These are phyloP conservation scores for Cyberlindnera japonica DNA, from an alignment of 805 yeast genomes.

Conservation along the genomic window DNA sequence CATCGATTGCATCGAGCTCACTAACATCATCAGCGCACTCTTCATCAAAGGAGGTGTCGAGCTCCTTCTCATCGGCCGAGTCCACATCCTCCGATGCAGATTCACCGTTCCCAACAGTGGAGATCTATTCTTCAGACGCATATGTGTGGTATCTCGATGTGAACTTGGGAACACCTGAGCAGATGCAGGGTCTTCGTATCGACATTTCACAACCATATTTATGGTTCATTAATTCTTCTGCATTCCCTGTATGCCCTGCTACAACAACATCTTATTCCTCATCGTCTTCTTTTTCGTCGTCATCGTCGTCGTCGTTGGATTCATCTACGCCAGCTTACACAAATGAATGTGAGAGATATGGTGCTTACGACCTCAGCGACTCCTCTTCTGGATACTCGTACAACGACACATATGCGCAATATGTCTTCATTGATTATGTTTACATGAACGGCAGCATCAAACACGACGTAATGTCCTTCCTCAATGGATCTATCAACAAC, in stretches of 20 bases:
- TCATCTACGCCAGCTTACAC: background rate
- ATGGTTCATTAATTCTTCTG: conserved; percentile 30
- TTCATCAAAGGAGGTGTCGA: conserved; percentile 2
- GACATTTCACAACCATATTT: conserved; percentile 38
- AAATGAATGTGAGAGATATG: conserved; percentile 15
- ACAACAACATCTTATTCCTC: conserved; percentile 4
- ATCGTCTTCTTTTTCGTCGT: background rate
- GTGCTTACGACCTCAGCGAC: conserved; percentile 11
- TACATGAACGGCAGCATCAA: conserved; percentile 20
- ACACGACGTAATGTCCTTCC: conserved; percentile 11
- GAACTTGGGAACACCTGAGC: conserved; percentile 29
- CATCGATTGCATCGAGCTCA: conserved; percentile 9
- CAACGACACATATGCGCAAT: background rate
- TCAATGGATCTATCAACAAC: background rate
- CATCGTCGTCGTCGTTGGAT: background rate
- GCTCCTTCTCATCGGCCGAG: background rate
- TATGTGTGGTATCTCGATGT: conserved; percentile 31
- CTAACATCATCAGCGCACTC: conserved; percentile 7
- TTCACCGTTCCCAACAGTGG: conserved; percentile 14
- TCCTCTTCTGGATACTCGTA: conserved; percentile 5
- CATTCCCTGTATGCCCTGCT: conserved; percentile 9
- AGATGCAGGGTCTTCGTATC: conserved; percentile 29
- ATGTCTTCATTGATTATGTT: conserved; percentile 17
- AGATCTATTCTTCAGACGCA: conserved; percentile 4
- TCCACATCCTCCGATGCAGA: background rate